Evolutionary conservation across 768 basidiomycete genomes (phyloP), one percentile per base, ranked within the genome.

Genomic region (Mrakia gelida): DNA sequence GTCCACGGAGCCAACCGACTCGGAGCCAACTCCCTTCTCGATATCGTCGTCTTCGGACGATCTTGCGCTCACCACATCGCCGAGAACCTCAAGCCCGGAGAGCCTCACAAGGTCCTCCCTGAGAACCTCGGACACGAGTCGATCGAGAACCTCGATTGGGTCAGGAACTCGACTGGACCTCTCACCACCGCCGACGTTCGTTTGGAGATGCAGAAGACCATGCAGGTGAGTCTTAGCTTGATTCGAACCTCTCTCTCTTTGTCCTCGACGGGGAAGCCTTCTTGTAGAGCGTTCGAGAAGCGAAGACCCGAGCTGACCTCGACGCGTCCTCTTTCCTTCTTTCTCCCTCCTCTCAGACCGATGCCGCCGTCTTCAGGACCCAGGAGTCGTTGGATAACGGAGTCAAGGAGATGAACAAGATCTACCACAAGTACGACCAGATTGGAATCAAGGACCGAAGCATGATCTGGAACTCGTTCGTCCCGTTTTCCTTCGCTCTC

Each of bases 381-480:
- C 95, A 97, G 84, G 85, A 89, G 80, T 90, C 90, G 73, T 87
- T 99, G 79, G 96, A 98, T 81, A 91, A 96, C 81, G 97, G 97
- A 86, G 95, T 98, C 38, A 82, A 89, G 85, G 95, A 94, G 87
- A 87, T 99, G 82, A 88, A 87, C 76, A 87, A 88, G 61, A 94
- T 98, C 81, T 95, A 95, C 88, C 90, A 91, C 83, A 93, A 89
- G 83, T 98, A 90, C 85, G 88, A 91, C 81, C 89, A 96, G 63
- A 92, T 99, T 80, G 93, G 95, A 75, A 93, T 97, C 87, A 95
- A 97, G 87, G 97, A 98, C 85, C 89, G 97, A 83, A 94, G 93
- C 86, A 93, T 98, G 95, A 97, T 98, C 85, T 99, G 96, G 97
- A 98, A 98, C 87, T 93, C 94, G 95, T 96, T 82, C 80, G 93